Evolutionary conservation across 805 yeast species (phyloP), one percentile per base, ranked within the genome.

Genomic region (Pichia insulana): DNA sequence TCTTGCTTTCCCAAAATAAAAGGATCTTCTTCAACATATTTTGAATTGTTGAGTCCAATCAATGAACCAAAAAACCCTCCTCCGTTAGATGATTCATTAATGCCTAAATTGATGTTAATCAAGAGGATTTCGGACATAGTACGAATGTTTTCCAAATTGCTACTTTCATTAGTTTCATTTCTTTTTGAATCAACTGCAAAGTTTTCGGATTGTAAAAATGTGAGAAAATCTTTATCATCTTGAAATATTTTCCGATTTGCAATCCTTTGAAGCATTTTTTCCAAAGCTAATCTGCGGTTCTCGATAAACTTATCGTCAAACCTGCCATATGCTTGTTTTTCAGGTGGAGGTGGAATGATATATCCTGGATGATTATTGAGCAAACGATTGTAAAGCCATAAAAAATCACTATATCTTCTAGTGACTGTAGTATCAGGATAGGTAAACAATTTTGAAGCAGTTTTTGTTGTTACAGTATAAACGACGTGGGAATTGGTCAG

Each of bases 291-390:
- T 44, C 97, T 70, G 61, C 97, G 74, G 49, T 78, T 78, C 60
- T 92, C 97, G 40, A 92, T 78, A 53, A 92, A 89, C 52, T 81
- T 88, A 51, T 86, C 86, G 53, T 87, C 87, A 62, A 92, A 88
- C 48, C 96, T 73, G 4, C 97, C 97, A 42, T 89, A 81, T 7
- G 83, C 83, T 48, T 94, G 96, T 60, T 92, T 95, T 46, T 85
- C 95, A 0, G 97, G 89, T 4, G 97, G 97, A 1, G 97, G 96
- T 1, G 98, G 97, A 19, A 92, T 79, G 30, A 92, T 80, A 45
- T 73, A 70, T 1, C 98, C 98, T 30, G 96, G 95, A 56, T 92
- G 88, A 52, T 82, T 85, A 54, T 76, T 74, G 55, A 83, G 84
- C 20, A 92, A 67, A 52, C 89, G 96, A 50, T 85, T 86, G 60